Evolutionary conservation across 1,284 basidiomycete genomes (phyloP), one percentile per base, ranked within the genome.

Genomic region (Apiotrichum akiyoshidainum): DNA sequence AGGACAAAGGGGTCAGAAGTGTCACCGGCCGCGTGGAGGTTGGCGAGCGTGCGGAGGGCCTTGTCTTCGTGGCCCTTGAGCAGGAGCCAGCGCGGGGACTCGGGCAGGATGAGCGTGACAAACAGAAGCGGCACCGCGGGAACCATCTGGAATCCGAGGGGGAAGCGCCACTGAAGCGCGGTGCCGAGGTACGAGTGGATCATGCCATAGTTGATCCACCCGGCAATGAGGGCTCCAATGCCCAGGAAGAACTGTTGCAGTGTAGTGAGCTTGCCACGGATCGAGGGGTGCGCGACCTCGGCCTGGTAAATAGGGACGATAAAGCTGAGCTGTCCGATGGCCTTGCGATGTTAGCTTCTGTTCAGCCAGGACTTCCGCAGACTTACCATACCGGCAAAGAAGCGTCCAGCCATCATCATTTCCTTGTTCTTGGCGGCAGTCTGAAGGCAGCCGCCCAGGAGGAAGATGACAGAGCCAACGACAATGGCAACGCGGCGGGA

Each of bases 221-320:
- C 54, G 19, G 48, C 50, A 31, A 55, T n/a, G 50, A 80, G 68
- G 2, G 77, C 78, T 26, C 81, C 81, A 48, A 82, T 79, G 42
- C 81, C 81, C 31, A 82, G 69, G 75, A 81, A 81, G 66, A 82
- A 80, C 67, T 86, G 84, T 73, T 86, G 85, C 26, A 86, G 76
- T 2, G 85, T 85, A 2, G 83, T 85, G 42, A 86, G 76, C 35
- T 83, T 77, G 19, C 85, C 86, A 33, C 85, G 80, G 54, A 84
- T 84, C 65, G 83, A 83, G 0, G 85, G 84, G 61, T 85, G 84
- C 2, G 85, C 70, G 56, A 86, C 85, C 73, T 86, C 85, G 14
- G 75, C 75, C 61, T 80, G 78, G 70, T 86, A 87, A 6, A 86
- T 70, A 14, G 64, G 53, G 21, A 41, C 37, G 22, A 86, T 75